phyloP scores from a whole-genome alignment of 495 filamentous ascomycete genomes.

The Staphylotrichum tortipilum region DNA sequence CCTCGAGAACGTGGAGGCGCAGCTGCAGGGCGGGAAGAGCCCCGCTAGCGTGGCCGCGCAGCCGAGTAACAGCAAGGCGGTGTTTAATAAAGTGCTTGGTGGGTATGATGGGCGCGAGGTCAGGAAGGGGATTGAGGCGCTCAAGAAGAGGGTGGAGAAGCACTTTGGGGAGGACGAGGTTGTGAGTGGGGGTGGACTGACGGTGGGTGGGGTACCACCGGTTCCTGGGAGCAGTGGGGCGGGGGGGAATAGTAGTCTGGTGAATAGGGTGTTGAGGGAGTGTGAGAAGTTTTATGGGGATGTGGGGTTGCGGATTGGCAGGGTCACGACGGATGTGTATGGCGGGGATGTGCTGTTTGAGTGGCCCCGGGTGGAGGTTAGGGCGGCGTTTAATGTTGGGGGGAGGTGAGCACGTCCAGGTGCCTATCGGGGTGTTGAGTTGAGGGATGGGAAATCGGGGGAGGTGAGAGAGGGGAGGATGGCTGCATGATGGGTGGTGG shows the following conservation, averaged over 20 bases:
- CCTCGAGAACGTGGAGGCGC: constrained; percentile 69
- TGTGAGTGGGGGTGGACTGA: constrained; percentile 35
- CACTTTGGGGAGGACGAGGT: constrained; percentile 77
- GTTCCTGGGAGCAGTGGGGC: background rate
- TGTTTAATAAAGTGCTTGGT: constrained; percentile 76
- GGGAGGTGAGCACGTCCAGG: constrained; percentile 21
- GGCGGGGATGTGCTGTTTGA: constrained; percentile 47
- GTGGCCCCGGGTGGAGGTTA: constrained; percentile 47
- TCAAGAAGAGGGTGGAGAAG: constrained; percentile 88
- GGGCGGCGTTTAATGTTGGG: constrained; percentile 39
- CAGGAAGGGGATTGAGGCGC: constrained; percentile 70
- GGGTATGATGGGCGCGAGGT: constrained; percentile 76
- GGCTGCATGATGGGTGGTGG: too few species aligned
- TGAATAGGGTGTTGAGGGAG: constrained; percentile 68
- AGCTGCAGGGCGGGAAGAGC: constrained; percentile 45
- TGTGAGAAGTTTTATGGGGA: constrained; percentile 72
- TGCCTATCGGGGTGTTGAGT: background rate
- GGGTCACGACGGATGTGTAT: constrained; percentile 50
- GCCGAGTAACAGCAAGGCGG: constrained; percentile 65
- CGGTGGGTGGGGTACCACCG: background rate
- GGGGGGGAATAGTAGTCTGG: constrained; percentile 46
- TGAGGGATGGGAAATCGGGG: too few species aligned
- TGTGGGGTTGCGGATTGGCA: constrained; percentile 60
- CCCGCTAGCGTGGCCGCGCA: constrained; percentile 52
- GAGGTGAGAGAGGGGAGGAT: too few species aligned